Percentiles rank a stretch among this genome's conserved stretches.
Conservation (phyloP, 2,329 filamentous ascomycete species). For the Colletotrichum melonis region DNA sequence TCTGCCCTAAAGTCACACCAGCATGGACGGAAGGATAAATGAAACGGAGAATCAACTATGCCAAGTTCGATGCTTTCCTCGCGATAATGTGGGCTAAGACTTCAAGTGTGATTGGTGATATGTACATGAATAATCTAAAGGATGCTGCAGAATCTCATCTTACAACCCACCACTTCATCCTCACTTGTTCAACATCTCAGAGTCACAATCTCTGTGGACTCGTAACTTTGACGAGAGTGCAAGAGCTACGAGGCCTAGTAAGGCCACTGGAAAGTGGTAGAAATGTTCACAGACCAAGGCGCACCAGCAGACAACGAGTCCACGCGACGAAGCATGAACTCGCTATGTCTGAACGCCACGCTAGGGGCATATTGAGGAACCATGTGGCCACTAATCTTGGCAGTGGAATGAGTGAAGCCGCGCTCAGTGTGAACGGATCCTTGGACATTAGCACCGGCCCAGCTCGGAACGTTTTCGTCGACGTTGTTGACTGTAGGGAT, state of each 20-base stretch:
- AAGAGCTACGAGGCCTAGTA: not conserved
- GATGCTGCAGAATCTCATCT: too few species aligned
- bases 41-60: too few species aligned
- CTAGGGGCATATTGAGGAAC: constrained; percentile 75
- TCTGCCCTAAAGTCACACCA: not conserved
- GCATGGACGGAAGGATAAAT: not conserved
- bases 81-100: too few species aligned
- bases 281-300: constrained; percentile 23
- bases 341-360: constrained; percentile 76
- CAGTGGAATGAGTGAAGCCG: constrained; percentile 76
- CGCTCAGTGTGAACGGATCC: constrained; percentile 80
- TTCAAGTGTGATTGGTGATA: too few species aligned
- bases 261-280: constrained; percentile 13
- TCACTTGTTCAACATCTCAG: too few species aligned
- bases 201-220: too few species aligned
- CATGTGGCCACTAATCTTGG: constrained; percentile 76
- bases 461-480: constrained; percentile 52
- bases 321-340: constrained; percentile 80
- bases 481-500: constrained; percentile 59
- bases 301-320: constrained; percentile 40
- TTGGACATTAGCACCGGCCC: constrained; percentile 72
- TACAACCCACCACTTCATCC: too few species aligned
- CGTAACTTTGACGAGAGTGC: not conserved
- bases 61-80: too few species aligned
- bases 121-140: too few species aligned